Base-by-base conservation (phyloP, 108 stramenopile genomes). In the Ochromonas danica region DNA sequence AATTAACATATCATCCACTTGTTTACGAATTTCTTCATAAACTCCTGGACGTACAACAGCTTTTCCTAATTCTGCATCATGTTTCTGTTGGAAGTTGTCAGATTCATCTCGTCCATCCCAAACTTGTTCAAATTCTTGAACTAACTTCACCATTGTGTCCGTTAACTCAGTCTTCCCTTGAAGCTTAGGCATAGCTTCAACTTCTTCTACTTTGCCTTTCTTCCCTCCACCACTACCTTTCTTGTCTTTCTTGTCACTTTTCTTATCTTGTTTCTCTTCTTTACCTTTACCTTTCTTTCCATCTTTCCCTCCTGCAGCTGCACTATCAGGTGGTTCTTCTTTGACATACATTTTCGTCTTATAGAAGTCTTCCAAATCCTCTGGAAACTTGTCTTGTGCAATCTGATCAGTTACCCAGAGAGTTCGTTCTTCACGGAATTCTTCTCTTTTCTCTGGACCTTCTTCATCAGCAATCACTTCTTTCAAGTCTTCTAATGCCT, bases 1-100 rank as follows among this genome's bases (percentile, higher is more conserved):
- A 25, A 87, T 71, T 60, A 93, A 85, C 83, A 90, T 91, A 71
- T 92, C 89, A 62, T 93, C 92, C 61, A 93, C 91, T 80, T 88
- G 77, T 25, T 77, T 79, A 42, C 83, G 85, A 25, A 89, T 84
- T 62, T 91, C 87, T 60, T 89, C 83, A 36, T 75, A 31, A 1
- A 88, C 88, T 36, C 40, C 67, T 3, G 88, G 86, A 0, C 92
- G 87, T 27, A 91, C 87, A 72, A 80, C 81, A 28, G 79, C 62
- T 72, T 91, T 90, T 10, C 87, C 90, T 36, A 93, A 81, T 61
- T 90, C 91, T 27, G 80, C 86, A 83, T 93, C 93, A 78, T 92
- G 86, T 71, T 86, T 83, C 79, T 92, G 88, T 38, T 81, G 61
- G 31, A 89, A 88, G 87, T 91, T 91, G 45, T 85, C 85, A 0